Evolutionary conservation across 257 asterid genomes (phyloP).

Genomic region (Solanum pinnatisectum): DNA sequence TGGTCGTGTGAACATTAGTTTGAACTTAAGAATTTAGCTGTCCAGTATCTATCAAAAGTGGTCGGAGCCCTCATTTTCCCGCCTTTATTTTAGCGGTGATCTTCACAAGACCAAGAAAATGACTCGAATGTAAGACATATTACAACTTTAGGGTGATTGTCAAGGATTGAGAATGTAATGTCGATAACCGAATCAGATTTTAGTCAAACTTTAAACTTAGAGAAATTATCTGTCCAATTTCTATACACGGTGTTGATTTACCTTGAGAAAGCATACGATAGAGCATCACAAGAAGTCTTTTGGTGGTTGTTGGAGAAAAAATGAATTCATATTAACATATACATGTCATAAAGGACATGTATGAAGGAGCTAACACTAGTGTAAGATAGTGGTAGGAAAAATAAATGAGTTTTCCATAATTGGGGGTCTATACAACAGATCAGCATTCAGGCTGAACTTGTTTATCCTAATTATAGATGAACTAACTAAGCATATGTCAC

Average conservation of each 20-base stretch:
- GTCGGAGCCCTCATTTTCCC: background rate
- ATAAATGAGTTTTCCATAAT: background rate
- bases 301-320: background rate
- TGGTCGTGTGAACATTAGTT: background rate
- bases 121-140: background rate
- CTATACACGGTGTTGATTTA: background rate
- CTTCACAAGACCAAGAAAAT: background rate
- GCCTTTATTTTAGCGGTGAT: background rate
- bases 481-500: background rate
- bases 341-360: background rate
- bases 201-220: background rate
- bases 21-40: background rate
- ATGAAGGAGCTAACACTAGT: background rate
- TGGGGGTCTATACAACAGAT: background rate
- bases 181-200: background rate
- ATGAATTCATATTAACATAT: background rate
- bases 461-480: no score
- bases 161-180: background rate
- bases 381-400: background rate
- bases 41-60: background rate
- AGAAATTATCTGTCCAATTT: background rate
- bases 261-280: background rate
- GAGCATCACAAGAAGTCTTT: background rate
- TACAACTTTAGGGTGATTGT: background rate
- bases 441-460: background rate